Evolutionary conservation across 768 basidiomycete species (phyloP).

Genomic region (Mycena latifolia): DNA sequence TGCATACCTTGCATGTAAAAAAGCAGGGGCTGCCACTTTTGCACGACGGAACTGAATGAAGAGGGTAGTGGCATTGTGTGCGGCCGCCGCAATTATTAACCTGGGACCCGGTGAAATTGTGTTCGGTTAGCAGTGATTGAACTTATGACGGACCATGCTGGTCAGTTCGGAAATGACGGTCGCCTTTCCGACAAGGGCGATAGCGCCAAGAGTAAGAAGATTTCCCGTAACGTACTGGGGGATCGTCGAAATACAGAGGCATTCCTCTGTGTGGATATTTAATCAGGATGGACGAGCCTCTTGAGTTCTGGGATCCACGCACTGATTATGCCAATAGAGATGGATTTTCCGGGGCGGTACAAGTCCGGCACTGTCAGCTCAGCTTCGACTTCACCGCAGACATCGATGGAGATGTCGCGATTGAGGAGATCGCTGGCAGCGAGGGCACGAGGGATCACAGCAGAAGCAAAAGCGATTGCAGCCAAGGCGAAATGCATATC

Average conservation of each 20-base stretch:
- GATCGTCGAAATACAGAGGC: conserved; percentile 57
- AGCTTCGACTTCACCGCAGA: conserved; percentile 53
- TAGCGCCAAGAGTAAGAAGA: conserved; percentile 44
- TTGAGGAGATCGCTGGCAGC: conserved; percentile 4
- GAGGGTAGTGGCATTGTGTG: conserved; percentile 54
- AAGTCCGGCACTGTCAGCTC: conserved; percentile 44
- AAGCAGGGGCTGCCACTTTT: conserved; percentile 50
- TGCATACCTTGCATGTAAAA: conserved; percentile 61
- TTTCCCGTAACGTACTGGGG: conserved; percentile 50
- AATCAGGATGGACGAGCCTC: too few species aligned
- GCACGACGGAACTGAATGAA: conserved; percentile 54
- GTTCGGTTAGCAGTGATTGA: background rate
- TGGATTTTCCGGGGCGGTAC: conserved; percentile 29
- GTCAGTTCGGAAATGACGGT: conserved; percentile 47
- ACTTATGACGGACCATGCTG: conserved; percentile 47
- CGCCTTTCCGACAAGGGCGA: conserved; percentile 44
- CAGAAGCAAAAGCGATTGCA: conserved; percentile 6
- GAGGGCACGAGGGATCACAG: conserved; percentile 1
- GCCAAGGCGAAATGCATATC: conserved; percentile 12
- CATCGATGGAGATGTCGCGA: conserved; percentile 40
- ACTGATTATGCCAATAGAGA: conserved; percentile 48
- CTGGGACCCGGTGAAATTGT: conserved; percentile 31
- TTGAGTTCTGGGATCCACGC: conserved; percentile 15
- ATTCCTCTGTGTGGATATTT: conserved; percentile 47
- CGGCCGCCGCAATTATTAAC: conserved; percentile 38